Evolutionary conservation across 2,329 filamentous ascomycete genomes (phyloP), one percentile per base, ranked within the genome.

Genomic region (Colletotrichum lentis): DNA sequence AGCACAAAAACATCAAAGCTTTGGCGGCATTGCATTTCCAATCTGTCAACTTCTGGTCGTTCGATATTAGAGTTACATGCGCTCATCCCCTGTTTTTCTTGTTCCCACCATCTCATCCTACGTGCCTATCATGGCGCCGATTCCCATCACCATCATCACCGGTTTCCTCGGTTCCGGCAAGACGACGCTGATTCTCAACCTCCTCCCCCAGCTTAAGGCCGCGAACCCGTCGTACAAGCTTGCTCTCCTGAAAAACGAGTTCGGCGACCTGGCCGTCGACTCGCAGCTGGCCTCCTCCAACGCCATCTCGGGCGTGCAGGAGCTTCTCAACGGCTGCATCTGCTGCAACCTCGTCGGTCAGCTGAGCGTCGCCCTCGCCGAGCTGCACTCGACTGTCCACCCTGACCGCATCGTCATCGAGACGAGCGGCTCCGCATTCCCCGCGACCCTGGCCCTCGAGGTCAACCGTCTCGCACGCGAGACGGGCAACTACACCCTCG

Each of bases 321-420:
- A 99, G 80, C 86, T 99, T 1, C 90, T 99, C 62, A 97, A 97
- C 78, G 96, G 95, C 72, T 98, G 96, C 81, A 98, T 99, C 80
- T 99, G 96, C 86, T 99, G 96, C 83, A 98, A 98, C 77, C 90
- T 98, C 31, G 95, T 99, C 69, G 96, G 96, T 18, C 93, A 97
- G 78, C 88, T 99, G 8, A 88, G 88, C 68, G 89, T 91, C 55
- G 94, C 95, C 1, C 88, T 99, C 20, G 81, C 86, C 50, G 90
- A 96, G 75, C 88, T 99, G 47, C 86, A 87, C 58, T 78, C 81
- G 27, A 78, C 77, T 16, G 78, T 84, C 41, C 70, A 72, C 0
- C 95, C 94, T 0, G 92, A 97, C 76, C 88, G 96, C 63, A 96
- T 99, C 78, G 88, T 99, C 60, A 90, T 99, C 77, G 96, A 99